Evolutionary conservation across 2,329 filamentous ascomycete species (phyloP).

Genomic region (Pseudocercospora vitis): DNA sequence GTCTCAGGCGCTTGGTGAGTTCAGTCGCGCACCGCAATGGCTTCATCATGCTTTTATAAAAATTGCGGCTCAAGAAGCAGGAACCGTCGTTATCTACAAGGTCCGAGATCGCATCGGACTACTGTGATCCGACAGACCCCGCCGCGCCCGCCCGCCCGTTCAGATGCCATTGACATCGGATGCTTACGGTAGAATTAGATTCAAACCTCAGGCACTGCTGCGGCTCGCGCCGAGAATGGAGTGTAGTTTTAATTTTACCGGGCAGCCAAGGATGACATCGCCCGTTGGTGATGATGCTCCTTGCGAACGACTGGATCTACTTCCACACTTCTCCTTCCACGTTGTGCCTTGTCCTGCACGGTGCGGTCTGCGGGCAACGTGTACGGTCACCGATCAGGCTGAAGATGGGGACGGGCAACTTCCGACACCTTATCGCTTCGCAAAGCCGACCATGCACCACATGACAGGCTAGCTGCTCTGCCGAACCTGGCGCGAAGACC

Average conservation of each 20-base stretch:
- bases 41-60: conserved; percentile 4
- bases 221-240: too few species aligned
- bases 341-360: background rate
- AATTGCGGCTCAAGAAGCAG: background rate
- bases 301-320: too few species aligned
- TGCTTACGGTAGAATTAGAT: too few species aligned
- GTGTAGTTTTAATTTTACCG: too few species aligned
- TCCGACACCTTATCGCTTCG: background rate
- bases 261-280: too few species aligned
- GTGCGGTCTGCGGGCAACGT: too few species aligned
- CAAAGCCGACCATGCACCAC: background rate
- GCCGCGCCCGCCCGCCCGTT: too few species aligned
- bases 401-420: background rate
- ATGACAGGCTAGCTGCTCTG: background rate
- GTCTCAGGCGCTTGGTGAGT: background rate
- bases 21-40: background rate
- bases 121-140: too few species aligned
- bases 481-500: background rate
- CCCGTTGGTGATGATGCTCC: too few species aligned
- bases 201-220: too few species aligned
- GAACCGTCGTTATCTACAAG: conserved; percentile 2
- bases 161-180: too few species aligned
- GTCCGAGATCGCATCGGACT: conserved; percentile 18
- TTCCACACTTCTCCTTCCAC: too few species aligned
- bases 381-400: conserved; percentile 2